These are phyloP conservation scores for Gentiana macrophylla DNA, from an alignment of 257 asterid species.

Conservation along the genomic window DNA sequence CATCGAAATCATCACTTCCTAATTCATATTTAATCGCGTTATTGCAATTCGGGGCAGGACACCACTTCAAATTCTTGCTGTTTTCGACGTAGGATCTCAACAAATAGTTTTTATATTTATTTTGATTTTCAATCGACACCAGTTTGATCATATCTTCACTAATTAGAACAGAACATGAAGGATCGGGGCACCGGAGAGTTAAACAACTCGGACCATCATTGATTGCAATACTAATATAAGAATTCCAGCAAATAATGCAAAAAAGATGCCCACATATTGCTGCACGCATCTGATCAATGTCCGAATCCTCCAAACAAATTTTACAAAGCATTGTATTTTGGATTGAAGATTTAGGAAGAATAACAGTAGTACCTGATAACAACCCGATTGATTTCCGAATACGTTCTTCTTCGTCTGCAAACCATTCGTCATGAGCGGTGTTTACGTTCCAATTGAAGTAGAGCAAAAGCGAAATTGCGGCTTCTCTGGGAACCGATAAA, in stretches of 20 bases:
- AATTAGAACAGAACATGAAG: conserved; percentile 1
- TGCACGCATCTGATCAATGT: background rate
- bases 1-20: background rate
- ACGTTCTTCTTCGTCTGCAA: conserved; percentile 4
- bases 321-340: background rate
- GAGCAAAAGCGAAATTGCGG: conserved; percentile 16
- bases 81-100: conserved; percentile 5
- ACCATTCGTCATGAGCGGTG: background rate
- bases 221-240: conserved; percentile 2
- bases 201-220: conserved; percentile 1
- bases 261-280: conserved; percentile 4
- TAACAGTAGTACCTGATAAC: background rate
- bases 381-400: conserved; percentile 9
- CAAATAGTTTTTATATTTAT: background rate
- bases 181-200: conserved; percentile 7
- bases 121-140: background rate
- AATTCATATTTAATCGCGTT: conserved; percentile 2
- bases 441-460: conserved; percentile 8
- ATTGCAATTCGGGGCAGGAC: conserved; percentile 10
- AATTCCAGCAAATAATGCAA: conserved; percentile 3
- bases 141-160: background rate
- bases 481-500: conserved; percentile 16
- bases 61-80: conserved; percentile 8
- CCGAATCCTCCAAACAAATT: conserved; percentile 9
- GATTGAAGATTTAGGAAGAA: too few relatives aligned